phyloP scores from a whole-genome alignment of 352 stramenopile genomes.

The Globisporangium lucens region DNA sequence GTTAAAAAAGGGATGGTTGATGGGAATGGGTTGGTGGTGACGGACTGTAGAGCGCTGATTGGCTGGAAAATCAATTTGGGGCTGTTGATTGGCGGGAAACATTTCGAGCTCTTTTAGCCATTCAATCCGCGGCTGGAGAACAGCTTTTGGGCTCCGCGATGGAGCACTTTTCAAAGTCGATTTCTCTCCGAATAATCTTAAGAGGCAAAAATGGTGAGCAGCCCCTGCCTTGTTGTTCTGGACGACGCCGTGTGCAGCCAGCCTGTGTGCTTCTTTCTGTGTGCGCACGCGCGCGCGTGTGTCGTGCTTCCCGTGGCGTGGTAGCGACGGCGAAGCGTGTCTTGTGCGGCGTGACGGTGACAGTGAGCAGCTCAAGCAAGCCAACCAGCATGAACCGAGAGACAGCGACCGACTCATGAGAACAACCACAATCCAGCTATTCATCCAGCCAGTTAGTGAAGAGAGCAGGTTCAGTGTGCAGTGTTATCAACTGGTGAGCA shows the following conservation, averaged over 20 bases:
- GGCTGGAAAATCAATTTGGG: not conserved
- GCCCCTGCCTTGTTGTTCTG: not conserved
- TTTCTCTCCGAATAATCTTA: conserved; percentile 71
- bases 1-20: not conserved
- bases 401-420: not conserved
- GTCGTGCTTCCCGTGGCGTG: not conserved
- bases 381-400: not conserved
- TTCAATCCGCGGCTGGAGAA: conserved; percentile 38
- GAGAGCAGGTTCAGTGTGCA: not conserved
- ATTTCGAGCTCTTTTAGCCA: conserved; percentile 40
- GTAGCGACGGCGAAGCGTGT: not conserved
- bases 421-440: not conserved
- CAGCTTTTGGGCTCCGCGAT: conserved; percentile 13
- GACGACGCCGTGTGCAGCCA: not conserved
- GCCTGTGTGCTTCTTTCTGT: not conserved
- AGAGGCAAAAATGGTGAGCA: conserved; percentile 69
- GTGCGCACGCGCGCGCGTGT: not conserved
- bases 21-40: not conserved
- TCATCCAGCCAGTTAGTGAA: not conserved
- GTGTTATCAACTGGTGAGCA: not conserved
- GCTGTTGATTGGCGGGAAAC: conserved; percentile 35
- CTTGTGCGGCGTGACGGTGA: not conserved
- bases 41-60: not conserved
- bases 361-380: not conserved
- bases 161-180: conserved; percentile 71